Evolutionary conservation across 1,284 basidiomycete species (phyloP).

Genomic region (Fomitopsis palustris): DNA sequence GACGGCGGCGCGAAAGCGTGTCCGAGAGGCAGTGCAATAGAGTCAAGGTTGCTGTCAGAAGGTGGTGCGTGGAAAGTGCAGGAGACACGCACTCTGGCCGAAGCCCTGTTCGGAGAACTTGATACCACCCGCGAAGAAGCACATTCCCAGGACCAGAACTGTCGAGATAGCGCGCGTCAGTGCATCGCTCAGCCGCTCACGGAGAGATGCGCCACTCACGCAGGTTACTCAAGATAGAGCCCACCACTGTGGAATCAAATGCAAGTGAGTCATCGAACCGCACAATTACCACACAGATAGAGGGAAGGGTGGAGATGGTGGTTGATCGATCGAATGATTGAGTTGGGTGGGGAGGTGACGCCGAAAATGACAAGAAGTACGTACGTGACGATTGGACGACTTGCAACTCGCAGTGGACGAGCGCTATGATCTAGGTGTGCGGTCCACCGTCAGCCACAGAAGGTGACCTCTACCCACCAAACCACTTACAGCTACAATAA

Average conservation of each 20-base stretch:
- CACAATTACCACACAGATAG: conserved; percentile 2
- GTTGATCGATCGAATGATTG: not conserved
- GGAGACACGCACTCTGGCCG: conserved; percentile 47
- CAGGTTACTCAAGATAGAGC: conserved; percentile 80
- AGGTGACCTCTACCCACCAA: not conserved
- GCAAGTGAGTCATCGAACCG: not conserved
- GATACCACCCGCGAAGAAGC: conserved; percentile 69
- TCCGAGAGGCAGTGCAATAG: not conserved
- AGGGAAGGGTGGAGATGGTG: not conserved
- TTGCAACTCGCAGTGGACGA: conserved; percentile 75
- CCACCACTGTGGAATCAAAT: conserved; percentile 54
- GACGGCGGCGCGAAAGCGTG: not conserved
- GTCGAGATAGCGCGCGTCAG: conserved; percentile 1
- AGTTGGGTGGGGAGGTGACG: conserved; percentile 1
- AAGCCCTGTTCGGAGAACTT: conserved; percentile 75
- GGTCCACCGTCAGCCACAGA: conserved; percentile 11
- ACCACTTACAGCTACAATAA: conserved; percentile 69
- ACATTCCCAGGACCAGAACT: conserved; percentile 85
- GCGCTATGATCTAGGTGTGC: conserved; percentile 65
- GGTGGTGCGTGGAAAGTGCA: not conserved
- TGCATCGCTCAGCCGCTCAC: not conserved
- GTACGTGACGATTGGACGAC: conserved; percentile 82
- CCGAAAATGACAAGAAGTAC: conserved; percentile 44
- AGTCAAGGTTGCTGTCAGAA: not conserved
- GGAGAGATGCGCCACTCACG: conserved; percentile 37